These are phyloP conservation scores for Hypoxylon perforatum DNA, from an alignment of 495 filamentous ascomycete species.

Conservation along the genomic window DNA sequence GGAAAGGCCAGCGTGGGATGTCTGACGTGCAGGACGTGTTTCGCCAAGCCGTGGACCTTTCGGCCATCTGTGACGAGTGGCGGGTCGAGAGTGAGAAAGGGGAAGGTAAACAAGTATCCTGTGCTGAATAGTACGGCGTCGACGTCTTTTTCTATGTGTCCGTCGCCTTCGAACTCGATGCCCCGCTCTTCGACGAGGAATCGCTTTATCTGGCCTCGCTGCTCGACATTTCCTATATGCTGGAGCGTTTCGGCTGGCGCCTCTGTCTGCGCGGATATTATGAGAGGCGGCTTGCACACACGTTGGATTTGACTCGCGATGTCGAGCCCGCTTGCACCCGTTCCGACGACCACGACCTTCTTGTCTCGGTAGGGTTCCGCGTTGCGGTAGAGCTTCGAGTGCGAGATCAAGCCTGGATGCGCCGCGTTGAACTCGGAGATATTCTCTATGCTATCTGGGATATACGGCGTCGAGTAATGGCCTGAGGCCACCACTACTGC, in stretches of 20 bases:
- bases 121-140: constrained; percentile 79
- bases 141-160: constrained; percentile 63
- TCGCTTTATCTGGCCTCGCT: constrained; percentile 54
- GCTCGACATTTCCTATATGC: constrained; percentile 45
- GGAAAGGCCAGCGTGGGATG: constrained; percentile 84
- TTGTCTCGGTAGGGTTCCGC: constrained; percentile 66
- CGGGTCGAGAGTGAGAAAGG: constrained; percentile 70
- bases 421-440: constrained; percentile 61
- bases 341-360: constrained; percentile 77
- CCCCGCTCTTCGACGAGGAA: constrained; percentile 52
- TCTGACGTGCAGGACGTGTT: constrained; percentile 79
- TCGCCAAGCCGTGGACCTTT: constrained; percentile 74
- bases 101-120: constrained; percentile 77
- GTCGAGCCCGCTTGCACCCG: constrained; percentile 81
- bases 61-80: constrained; percentile 73
- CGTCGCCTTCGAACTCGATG: constrained; percentile 43
- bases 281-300: constrained; percentile 53
- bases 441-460: constrained; percentile 65
- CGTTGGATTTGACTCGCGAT: constrained; percentile 78
- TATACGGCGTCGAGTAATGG: constrained; percentile 77
- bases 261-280: constrained; percentile 54
- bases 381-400: constrained; percentile 82
- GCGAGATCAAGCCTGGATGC: constrained; percentile 74
- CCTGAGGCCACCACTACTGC: constrained; percentile 87
- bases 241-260: constrained; percentile 46